Base-by-base conservation (phyloP, 148 eudicot species). In the Rhododendron simsii region DNA sequence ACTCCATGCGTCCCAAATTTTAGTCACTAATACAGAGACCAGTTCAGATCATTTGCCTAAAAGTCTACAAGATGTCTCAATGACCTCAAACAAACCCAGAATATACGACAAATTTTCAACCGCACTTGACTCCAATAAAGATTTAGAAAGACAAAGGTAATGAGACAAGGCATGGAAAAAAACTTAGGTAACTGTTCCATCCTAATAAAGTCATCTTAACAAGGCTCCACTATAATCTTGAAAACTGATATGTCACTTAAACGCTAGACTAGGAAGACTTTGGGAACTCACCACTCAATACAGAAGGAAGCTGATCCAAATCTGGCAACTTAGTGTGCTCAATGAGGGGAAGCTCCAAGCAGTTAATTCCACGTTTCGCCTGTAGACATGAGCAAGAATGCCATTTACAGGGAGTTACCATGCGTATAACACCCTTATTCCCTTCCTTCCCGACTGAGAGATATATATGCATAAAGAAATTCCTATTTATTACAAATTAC, bases 341-440 rank as follows among this genome's bases (percentile, higher is more conserved):
- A 86, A 97, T 93, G 48, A 97, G 98, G 86, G 99, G 99, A 80
- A 95, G 92, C 92, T 97, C 99, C 90, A 97, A 88, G 87, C 95
- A 92, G 65, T 84, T 45, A 84, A 95, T 88, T 45, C 95, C 95
- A 84, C 89, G 93, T 87, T 92, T 91, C 2, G 86, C 95, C 99
- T 97, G 91, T 86, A 87, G 2, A 23, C 50, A 63, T n/a, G 15
- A 14, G 61, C 18, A 55, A 80, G 65, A 75, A 77, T 26, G 16
- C 13, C 33, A 78, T 12, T 21, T 41, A 74, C 53, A 45, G 28
- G 15, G 23, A 85, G 15, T 23, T 35, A 53, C 63, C 75, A 20
- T 8, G 20, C 41, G 41, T 81, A 23, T 35, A 20, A 37, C 37
- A 33, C 35, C 13, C 45, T 5, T 7, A 45, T 15, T 55, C 59